Evolutionary conservation across 2,329 filamentous ascomycete species (phyloP).

Genomic region (Beauveria sp.): DNA sequence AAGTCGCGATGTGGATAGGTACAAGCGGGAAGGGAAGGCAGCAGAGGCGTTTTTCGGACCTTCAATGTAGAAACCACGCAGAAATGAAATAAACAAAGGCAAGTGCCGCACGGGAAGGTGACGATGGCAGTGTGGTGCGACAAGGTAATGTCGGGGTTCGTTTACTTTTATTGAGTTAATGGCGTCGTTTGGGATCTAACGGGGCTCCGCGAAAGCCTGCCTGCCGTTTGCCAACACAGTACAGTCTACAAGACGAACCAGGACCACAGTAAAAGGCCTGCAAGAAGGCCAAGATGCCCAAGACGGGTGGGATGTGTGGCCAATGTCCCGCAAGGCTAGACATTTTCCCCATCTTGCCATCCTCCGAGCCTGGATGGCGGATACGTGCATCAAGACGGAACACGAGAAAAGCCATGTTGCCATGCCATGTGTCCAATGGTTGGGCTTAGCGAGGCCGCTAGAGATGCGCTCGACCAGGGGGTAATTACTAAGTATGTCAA

Average conservation of each 20-base stretch:
- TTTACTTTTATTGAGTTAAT: not conserved
- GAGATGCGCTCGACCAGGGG: not conserved
- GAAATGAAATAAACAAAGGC: not conserved
- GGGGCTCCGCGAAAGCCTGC: slow-evolving; percentile 1
- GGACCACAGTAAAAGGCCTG: not conserved
- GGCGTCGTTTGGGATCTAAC: not conserved
- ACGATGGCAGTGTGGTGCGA: not conserved
- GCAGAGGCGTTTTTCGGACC: not conserved
- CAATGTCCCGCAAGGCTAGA: slow-evolving; percentile 1
- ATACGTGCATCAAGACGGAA: not conserved
- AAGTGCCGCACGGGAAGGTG: not conserved
- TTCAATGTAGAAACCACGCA: not conserved
- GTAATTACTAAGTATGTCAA: not conserved
- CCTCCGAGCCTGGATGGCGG: not conserved
- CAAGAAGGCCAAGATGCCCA: not conserved
- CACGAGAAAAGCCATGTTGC: not conserved
- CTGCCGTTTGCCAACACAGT: not conserved
- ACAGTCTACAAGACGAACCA: not conserved
- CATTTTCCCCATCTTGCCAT: not conserved
- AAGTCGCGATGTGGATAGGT: slow-evolving; percentile 2
- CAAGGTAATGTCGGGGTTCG: not conserved
- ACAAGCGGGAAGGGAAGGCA: not conserved
- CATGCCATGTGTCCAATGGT: not conserved
- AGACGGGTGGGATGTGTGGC: not conserved
- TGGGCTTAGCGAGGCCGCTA: not conserved